Conservation (phyloP, 495 filamentous ascomycete species). For the Aspergillus saccharolyticus region DNA sequence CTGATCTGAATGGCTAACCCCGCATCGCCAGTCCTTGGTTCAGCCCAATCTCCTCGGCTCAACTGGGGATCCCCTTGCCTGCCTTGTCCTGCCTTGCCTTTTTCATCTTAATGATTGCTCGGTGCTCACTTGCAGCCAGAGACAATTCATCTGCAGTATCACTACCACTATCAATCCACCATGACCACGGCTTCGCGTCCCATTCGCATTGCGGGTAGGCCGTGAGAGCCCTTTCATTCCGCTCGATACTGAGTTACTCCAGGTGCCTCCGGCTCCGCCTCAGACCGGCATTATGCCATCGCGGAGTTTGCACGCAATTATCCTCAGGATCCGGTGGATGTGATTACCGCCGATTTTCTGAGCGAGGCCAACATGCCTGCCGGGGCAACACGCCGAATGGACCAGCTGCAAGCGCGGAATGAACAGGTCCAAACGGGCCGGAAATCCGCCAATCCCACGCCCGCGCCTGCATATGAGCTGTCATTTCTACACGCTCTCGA, state of each 20-base stretch:
- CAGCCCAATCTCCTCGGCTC: not conserved
- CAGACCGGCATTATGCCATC: constrained; percentile 54
- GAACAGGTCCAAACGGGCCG: constrained; percentile 7
- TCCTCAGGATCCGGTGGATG: constrained; percentile 48
- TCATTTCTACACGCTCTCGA: constrained; percentile 50
- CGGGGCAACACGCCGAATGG: constrained; percentile 36
- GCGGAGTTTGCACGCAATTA: constrained; percentile 45
- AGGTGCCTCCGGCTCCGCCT: constrained; percentile 50
- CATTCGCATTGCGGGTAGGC: constrained; percentile 21
- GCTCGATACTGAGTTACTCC: not conserved
- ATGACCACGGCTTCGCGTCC: constrained; percentile 17
- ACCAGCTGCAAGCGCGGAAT: constrained; percentile 12
- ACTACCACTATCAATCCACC: not conserved
- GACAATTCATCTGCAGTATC: not conserved
- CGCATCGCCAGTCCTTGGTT: not conserved
- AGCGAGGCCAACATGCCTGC: constrained; percentile 52
- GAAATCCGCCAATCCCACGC: not conserved
- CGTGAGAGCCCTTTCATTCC: not conserved
- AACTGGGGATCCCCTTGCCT: not conserved
- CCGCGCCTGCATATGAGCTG: constrained; percentile 42
- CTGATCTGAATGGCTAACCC: not conserved
- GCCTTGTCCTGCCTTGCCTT: no score
- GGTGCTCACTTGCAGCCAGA: not conserved
- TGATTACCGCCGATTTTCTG: constrained; percentile 57
- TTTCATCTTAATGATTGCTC: no score